Evolutionary conservation across 2,329 filamentous ascomycete species (phyloP).

Genomic region (Neodidymelliopsis sp.): DNA sequence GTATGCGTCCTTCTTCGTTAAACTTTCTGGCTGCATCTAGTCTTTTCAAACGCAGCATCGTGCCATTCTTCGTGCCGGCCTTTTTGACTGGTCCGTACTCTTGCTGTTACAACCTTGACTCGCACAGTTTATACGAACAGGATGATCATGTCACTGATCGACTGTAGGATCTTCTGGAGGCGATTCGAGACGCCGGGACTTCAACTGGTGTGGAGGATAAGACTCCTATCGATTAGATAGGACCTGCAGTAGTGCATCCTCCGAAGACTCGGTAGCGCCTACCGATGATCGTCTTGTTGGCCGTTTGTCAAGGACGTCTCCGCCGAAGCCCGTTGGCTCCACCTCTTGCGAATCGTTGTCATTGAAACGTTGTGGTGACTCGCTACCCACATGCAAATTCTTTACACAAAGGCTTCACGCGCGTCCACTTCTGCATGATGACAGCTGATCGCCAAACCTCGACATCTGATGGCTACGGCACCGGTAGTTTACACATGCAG

Average conservation of each 20-base stretch:
- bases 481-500: neutral
- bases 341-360: neutral
- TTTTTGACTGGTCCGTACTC: neutral
- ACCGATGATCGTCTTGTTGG: conserved; percentile 13
- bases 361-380: neutral
- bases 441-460: conserved; percentile 6
- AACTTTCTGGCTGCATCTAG: neutral
- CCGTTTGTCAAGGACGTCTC: conserved; percentile 2
- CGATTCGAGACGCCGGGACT: neutral
- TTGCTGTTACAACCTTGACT: neutral
- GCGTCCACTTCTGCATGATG: conserved; percentile 15
- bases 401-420: conserved; percentile 5
- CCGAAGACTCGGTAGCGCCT: conserved; percentile 5
- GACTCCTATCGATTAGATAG: conserved; percentile 33
- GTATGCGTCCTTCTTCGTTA: neutral
- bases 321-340: conserved; percentile 4
- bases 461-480: neutral
- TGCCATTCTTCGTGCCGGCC: neutral
- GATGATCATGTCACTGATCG: conserved; percentile 1
- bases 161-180: neutral
- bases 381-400: conserved; percentile 2
- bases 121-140: neutral
- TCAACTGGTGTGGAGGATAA: conserved; percentile 23
- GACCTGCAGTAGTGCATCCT: conserved; percentile 22
- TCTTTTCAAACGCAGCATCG: neutral